These are phyloP conservation scores for Kentomonas sorsogonicus DNA, from an alignment of 208 protist species.

Conservation along the genomic window DNA sequence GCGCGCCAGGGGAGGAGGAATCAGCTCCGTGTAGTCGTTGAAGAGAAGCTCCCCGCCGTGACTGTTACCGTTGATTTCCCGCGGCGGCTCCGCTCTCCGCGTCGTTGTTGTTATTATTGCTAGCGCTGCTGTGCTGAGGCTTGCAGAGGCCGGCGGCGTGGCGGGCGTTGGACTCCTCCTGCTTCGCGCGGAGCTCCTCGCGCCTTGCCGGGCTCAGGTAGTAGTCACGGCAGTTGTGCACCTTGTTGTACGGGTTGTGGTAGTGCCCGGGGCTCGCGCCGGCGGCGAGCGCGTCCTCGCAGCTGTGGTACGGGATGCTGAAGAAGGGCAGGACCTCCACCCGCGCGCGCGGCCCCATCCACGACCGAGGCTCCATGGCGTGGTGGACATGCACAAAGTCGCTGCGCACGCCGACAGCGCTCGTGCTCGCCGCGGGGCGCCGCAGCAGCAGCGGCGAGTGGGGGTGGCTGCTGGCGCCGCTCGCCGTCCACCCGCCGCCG, in stretches of 20 bases:
- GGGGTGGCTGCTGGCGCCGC: slow-evolving; percentile 1
- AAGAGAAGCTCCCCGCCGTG: too few species aligned
- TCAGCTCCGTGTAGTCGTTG: too few species aligned
- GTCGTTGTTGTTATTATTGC: neutral
- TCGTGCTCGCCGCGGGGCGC: slow-evolving; percentile 9
- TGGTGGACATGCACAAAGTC: too few species aligned
- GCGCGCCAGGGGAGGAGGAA: too few species aligned
- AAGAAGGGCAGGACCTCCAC: slow-evolving; percentile 40
- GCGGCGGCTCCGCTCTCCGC: neutral
- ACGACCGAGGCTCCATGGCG: slow-evolving; percentile 18
- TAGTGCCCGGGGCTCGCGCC: slow-evolving; percentile 17
- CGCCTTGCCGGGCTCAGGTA: too few species aligned
- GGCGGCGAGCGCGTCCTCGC: neutral
- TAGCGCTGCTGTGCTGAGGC: neutral
- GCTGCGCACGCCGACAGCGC: too few species aligned
- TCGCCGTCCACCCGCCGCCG: neutral
- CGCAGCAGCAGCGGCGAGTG: slow-evolving; percentile 4
- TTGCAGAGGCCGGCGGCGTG: too few species aligned
- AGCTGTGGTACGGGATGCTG: slow-evolving; percentile 38
- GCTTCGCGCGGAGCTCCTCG: too few species aligned
- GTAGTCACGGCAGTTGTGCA: slow-evolving; percentile 28
- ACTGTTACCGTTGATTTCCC: neutral
- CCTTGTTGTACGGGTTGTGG: slow-evolving; percentile 29
- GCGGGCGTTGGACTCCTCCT: too few species aligned
- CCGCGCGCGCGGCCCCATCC: slow-evolving; percentile 23